Evolutionary conservation across 768 basidiomycete genomes (phyloP), one percentile per base, ranked within the genome.

Genomic region (Calocybe gangraenosa): DNA sequence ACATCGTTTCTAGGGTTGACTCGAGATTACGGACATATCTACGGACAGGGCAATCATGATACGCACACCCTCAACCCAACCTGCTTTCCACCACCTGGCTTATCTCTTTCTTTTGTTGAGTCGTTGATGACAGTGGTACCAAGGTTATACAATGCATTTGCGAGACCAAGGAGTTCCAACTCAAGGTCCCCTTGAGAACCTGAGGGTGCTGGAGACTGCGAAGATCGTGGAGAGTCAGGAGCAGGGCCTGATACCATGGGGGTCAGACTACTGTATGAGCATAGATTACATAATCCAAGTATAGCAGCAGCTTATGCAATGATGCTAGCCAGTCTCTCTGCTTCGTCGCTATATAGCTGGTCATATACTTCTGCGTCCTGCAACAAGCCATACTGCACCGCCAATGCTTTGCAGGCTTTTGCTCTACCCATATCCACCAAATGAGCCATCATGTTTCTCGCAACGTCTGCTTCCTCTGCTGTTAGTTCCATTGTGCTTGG

Each of bases 81-180:
- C 53, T 81, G 85, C 59, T 90, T 91, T 17, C 74, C 81, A 1
- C 76, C 81, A 3, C 74, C 81, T 10, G 78, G 75, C 46, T 81
- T 84, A 53, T 86, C 84, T 40, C 80, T 76, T 54, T 88, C 87
- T 63, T 87, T 89, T 11, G 85, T 86, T 2, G 84, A 80, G 60
- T 91, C 88, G 37, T 84, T 86, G 56, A 90, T 82, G 17, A 89
- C 87, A 0, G 88, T 89, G 3, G 87, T 87, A 18, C 87, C 87
- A 6, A 91, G 69, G 53, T 89, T 88, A 58, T 90, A 90, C 19
- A 91, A 64, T 2, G 82, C 81, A 43, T 84, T 84, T 11, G 84
- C 86, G 13, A 91, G 79, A 0, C 83, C 87, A 19, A 88, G 66
- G 2, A 91, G 60, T 60, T 91, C 87, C 15, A 84, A 65, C 58